Percentiles rank a stretch among this genome's conserved stretches.
These are phyloP conservation scores for Fonsecaea pedrosoi DNA, from an alignment of 2,329 filamentous ascomycete genomes.

Conservation along the genomic window DNA sequence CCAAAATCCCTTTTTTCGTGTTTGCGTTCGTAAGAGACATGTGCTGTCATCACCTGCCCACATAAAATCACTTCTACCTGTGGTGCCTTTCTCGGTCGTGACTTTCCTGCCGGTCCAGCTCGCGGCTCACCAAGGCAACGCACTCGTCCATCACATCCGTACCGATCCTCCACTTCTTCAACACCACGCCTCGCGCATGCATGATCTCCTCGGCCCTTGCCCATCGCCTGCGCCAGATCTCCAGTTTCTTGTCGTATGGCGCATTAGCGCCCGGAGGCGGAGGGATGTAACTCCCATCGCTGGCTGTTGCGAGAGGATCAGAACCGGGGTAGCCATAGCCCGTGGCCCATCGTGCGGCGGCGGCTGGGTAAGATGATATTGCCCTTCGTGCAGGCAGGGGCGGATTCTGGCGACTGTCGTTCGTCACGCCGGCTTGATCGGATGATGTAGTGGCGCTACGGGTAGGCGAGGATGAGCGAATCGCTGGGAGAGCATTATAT, in stretches of 20 bases:
- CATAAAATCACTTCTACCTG: neutral
- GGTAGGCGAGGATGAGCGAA: constrained; percentile 37
- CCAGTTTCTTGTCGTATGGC: constrained; percentile 54
- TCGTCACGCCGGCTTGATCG: constrained; percentile 40
- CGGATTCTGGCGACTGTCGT: constrained; percentile 40
- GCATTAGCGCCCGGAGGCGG: neutral
- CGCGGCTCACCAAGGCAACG: constrained; percentile 51
- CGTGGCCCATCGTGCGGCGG: constrained; percentile 44
- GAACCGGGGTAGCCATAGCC: constrained; percentile 34
- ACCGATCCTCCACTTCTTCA: constrained; percentile 56
- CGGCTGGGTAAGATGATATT: constrained; percentile 42
- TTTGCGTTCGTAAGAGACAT: too few species aligned
- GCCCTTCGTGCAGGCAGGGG: constrained; percentile 43
- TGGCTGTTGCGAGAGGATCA: constrained; percentile 18
- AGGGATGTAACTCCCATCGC: neutral
- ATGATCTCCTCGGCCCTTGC: constrained; percentile 53
- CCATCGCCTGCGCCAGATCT: constrained; percentile 58
- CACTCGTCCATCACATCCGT: constrained; percentile 54
- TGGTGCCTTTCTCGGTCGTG: constrained; percentile 8
- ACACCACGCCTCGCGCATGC: constrained; percentile 50
- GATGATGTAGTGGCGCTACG: constrained; percentile 28
- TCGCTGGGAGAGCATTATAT: constrained; percentile 40
- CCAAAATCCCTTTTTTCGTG: too few species aligned
- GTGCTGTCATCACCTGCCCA: too few species aligned
- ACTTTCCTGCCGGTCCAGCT: constrained; percentile 35